Percentiles rank a stretch among this genome's conserved stretches.
These are phyloP conservation scores for Colletotrichum plurivorum DNA, from an alignment of 2,329 filamentous ascomycete species.

Conservation along the genomic window DNA sequence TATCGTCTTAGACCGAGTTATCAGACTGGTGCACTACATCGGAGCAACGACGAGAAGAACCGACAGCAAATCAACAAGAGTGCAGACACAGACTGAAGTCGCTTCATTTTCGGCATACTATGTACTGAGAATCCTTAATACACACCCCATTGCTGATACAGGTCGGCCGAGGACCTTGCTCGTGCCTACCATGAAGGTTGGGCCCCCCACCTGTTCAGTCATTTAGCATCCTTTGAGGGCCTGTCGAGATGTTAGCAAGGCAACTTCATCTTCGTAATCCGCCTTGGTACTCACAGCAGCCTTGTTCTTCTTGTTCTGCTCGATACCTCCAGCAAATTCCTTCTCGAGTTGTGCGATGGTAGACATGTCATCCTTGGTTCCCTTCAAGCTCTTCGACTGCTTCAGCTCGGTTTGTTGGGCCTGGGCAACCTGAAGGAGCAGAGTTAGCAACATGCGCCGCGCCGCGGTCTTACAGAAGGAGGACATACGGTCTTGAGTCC, in stretches of 20 bases:
- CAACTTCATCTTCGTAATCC: fast-evolving
- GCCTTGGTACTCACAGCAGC: not conserved
- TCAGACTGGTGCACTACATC: too few relatives aligned
- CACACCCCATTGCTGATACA: not conserved
- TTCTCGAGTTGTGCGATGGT: slow-evolving; percentile 8
- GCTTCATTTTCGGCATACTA: not conserved
- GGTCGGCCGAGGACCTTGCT: not conserved
- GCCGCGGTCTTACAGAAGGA: too few relatives aligned
- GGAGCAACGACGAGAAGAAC: too few relatives aligned
- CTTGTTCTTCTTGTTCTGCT: slow-evolving; percentile 40
- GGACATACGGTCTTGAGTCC: slow-evolving; percentile 40
- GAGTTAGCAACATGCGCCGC: not conserved
- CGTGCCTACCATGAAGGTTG: not conserved
- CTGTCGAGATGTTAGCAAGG: not conserved
- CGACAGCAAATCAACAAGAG: too few relatives aligned
- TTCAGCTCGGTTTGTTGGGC: slow-evolving; percentile 23
- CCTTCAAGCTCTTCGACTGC: slow-evolving; percentile 14
- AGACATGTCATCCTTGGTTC: not conserved
- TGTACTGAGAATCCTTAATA: not conserved
- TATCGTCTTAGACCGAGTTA: too few relatives aligned
- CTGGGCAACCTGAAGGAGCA: not conserved
- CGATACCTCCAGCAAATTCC: slow-evolving; percentile 42
- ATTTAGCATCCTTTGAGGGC: slow-evolving; percentile 19
- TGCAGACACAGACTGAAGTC: too few relatives aligned
- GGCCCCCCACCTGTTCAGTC: not conserved